A percentile compares a stretch with the other conserved stretches of the same genome.
phyloP scores from a whole-genome alignment of 1,284 basidiomycete species.

The Malassezia pachydermatis region DNA sequence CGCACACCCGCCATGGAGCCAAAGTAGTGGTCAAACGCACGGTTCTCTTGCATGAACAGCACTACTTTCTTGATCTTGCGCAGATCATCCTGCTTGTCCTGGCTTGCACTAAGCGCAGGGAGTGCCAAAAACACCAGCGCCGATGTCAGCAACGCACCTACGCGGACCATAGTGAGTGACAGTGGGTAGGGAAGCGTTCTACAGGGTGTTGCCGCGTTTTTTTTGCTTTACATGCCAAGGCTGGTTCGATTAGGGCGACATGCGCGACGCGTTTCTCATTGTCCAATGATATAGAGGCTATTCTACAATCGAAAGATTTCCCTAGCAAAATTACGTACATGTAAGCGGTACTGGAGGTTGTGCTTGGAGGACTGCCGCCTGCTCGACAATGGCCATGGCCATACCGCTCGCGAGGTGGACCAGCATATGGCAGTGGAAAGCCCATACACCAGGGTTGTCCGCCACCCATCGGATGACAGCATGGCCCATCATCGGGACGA shows the following conservation, averaged over 20 bases:
- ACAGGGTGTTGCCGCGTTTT: no score
- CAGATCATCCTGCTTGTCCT: constrained; percentile 1
- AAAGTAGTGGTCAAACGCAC: constrained; percentile 41
- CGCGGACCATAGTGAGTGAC: background rate
- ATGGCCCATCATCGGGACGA: constrained; percentile 28
- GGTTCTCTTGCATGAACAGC: constrained; percentile 37
- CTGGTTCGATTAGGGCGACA: no score
- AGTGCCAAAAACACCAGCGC: background rate
- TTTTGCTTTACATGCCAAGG: no score
- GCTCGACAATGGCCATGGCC: constrained; percentile 23
- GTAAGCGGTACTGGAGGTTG: background rate
- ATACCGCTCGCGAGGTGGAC: constrained; percentile 23
- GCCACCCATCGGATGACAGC: constrained; percentile 29
- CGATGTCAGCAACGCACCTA: background rate
- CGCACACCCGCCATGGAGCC: constrained; percentile 30
- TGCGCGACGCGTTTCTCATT: no score
- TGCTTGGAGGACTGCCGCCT: constrained; percentile 8
- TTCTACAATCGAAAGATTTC: background rate
- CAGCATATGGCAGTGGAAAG: constrained; percentile 28
- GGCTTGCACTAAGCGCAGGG: background rate
- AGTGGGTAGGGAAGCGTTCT: no score
- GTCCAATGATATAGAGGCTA: no score
- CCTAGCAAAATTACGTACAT: background rate
- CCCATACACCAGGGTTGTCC: constrained; percentile 36
- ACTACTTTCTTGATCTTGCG: constrained; percentile 19